A percentile compares a stretch with the other conserved stretches of the same genome.
phyloP scores from a whole-genome alignment of 805 yeast species.

The Jamesozyma lodderae region DNA sequence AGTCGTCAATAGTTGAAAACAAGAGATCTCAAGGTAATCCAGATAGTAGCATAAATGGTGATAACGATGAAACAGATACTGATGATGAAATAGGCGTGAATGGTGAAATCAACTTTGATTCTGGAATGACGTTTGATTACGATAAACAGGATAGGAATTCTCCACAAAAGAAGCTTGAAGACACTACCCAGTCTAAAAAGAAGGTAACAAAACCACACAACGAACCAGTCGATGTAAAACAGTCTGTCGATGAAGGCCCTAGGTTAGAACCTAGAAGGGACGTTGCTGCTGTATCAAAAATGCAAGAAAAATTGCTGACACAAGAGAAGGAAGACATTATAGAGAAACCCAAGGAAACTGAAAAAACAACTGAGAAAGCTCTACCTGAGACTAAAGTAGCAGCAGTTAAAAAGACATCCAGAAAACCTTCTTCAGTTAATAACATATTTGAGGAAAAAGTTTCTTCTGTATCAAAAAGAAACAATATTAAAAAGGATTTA shows the following conservation, averaged over 20 bases:
- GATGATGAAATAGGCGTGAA: constrained; percentile 24
- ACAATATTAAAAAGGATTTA: constrained; percentile 27
- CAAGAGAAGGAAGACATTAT: neutral
- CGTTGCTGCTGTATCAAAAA: neutral
- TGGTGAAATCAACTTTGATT: constrained; percentile 23
- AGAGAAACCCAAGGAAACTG: neutral
- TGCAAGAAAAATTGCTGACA: neutral
- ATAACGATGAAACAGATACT: constrained; percentile 29
- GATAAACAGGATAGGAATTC: constrained; percentile 24
- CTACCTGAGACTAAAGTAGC: neutral
- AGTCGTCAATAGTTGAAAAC: neutral
- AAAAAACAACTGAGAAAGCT: neutral
- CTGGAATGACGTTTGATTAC: constrained; percentile 28
- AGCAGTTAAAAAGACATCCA: neutral
- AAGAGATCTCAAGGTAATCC: no score
- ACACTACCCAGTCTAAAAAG: neutral
- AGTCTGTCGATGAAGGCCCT: constrained; percentile 1
- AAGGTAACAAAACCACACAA: constrained; percentile 1
- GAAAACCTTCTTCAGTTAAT: constrained; percentile 6
- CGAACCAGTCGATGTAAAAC: neutral
- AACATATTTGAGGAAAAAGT: constrained; percentile 28
- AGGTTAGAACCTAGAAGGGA: neutral
- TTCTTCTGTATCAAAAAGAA: constrained; percentile 24
- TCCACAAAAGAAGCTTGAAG: constrained; percentile 6
- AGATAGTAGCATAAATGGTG: neutral